phyloP scores from a whole-genome alignment of 257 asterid genomes.

The Echium plantagineum region DNA sequence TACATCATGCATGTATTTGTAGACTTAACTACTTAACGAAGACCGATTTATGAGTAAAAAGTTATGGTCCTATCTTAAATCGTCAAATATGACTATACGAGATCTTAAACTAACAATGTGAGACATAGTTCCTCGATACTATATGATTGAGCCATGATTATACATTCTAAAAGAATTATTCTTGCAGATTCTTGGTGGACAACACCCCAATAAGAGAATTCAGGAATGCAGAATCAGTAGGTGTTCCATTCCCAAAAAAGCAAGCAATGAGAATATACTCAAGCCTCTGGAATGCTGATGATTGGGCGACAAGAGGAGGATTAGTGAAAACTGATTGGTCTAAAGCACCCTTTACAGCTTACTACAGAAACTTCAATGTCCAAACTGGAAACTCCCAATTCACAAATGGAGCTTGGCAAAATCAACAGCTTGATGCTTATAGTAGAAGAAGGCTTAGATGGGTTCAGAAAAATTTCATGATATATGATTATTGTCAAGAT shows the following conservation, averaged over 20 bases:
- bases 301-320: conserved; percentile 93
- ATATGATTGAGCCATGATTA: too few species aligned
- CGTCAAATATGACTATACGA: too few species aligned
- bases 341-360: conserved; percentile 76
- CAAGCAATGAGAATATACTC: conserved; percentile 86
- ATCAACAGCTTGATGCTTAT: conserved; percentile 53
- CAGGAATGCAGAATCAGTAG: conserved; percentile 56
- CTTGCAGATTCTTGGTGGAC: conserved; percentile 64
- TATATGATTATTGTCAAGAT: conserved; percentile 65
- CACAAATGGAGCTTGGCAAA: conserved; percentile 43
- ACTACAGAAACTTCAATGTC: conserved; percentile 49
- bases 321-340: conserved; percentile 71
- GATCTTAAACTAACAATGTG: too few species aligned
- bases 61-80: too few species aligned
- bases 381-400: conserved; percentile 30
- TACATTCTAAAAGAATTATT: too few species aligned
- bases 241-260: conserved; percentile 58
- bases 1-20: too few species aligned
- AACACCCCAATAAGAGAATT: conserved; percentile 70
- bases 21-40: too few species aligned
- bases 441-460: conserved; percentile 69
- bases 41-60: too few species aligned
- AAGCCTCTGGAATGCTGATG: conserved; percentile 83
- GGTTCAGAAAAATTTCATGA: conserved; percentile 88
- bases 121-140: not conserved